Percentiles rank a stretch among this genome's conserved stretches.
Evolutionary conservation across 148 eudicot genomes (phyloP).

Genomic region (Cornus suecica): DNA sequence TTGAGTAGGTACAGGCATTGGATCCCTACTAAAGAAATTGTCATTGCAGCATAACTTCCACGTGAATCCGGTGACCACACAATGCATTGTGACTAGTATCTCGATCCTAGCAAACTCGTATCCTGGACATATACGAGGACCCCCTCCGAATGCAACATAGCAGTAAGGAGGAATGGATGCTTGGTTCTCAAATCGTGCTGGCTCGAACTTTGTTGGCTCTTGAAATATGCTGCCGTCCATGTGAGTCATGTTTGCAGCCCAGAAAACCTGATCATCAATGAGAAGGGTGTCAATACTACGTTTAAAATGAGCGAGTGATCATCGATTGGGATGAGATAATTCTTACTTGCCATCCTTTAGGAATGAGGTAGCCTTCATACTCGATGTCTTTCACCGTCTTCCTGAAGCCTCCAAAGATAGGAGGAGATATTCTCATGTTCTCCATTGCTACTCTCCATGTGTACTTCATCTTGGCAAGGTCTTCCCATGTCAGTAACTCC

Average conservation of each 20-base stretch:
- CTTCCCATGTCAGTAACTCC: conserved; percentile 46
- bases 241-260: conserved; percentile 38
- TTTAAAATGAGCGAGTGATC: not conserved
- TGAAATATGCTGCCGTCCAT: conserved; percentile 34
- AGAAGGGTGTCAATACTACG: not conserved
- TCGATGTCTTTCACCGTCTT: conserved; percentile 36
- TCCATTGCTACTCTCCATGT: conserved; percentile 51
- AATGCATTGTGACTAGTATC: conserved; percentile 36
- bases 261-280: conserved; percentile 23
- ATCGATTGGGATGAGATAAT: not conserved
- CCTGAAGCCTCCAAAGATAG: conserved; percentile 39
- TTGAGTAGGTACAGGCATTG: conserved; percentile 38
- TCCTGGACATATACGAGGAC: conserved; percentile 48
- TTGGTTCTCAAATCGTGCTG: conserved; percentile 37
- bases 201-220: conserved; percentile 44
- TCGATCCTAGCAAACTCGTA: conserved; percentile 50
- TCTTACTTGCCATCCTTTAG: conserved; percentile 56
- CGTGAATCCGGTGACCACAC: conserved; percentile 33
- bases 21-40: conserved; percentile 31
- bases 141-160: conserved; percentile 46
- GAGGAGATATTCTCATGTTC: conserved; percentile 38
- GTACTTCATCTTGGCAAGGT: conserved; percentile 48
- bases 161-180: conserved; percentile 38
- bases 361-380: conserved; percentile 40
- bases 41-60: conserved; percentile 45